Evolutionary conservation across 2,329 filamentous ascomycete species (phyloP).

Genomic region (Ascochyta koolunga): DNA sequence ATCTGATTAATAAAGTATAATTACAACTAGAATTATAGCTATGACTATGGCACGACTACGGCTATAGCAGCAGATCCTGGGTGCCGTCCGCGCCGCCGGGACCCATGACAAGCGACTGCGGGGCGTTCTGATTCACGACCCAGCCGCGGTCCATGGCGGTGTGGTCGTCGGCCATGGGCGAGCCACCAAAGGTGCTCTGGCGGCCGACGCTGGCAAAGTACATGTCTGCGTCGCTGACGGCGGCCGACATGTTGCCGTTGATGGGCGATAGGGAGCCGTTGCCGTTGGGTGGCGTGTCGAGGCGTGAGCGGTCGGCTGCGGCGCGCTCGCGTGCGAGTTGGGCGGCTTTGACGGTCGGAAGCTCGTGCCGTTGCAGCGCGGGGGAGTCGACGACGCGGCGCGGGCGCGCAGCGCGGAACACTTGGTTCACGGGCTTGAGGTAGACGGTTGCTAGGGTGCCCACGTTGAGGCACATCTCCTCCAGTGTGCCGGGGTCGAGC

Average conservation of each 20-base stretch:
- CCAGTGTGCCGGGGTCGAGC: constrained; percentile 85
- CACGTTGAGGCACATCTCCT: constrained; percentile 97
- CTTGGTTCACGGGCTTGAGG: constrained; percentile 94
- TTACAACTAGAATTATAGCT: no score
- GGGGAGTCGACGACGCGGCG: constrained; percentile 81
- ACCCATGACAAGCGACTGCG: constrained; percentile 39
- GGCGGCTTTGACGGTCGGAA: constrained; percentile 63
- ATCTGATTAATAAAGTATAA: no score
- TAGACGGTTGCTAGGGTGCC: constrained; percentile 97
- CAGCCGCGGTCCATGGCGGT: constrained; percentile 39
- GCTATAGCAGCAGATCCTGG: constrained; percentile 38
- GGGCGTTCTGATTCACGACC: constrained; percentile 46
- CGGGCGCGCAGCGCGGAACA: constrained; percentile 87
- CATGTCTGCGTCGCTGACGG: constrained; percentile 82
- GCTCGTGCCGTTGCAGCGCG: constrained; percentile 76
- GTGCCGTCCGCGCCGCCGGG: constrained; percentile 37
- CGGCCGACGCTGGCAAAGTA: constrained; percentile 74
- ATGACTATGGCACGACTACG: neutral
- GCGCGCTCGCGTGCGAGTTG: constrained; percentile 42
- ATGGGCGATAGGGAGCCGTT: constrained; percentile 28
- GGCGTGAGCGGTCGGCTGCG: constrained; percentile 35
- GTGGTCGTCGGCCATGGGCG: constrained; percentile 40
- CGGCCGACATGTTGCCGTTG: constrained; percentile 65
- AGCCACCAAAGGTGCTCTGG: constrained; percentile 45
- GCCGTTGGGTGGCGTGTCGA: constrained; percentile 38